phyloP scores from a whole-genome alignment of 2,329 filamentous ascomycete species.

The Amauroascus verrucosus region DNA sequence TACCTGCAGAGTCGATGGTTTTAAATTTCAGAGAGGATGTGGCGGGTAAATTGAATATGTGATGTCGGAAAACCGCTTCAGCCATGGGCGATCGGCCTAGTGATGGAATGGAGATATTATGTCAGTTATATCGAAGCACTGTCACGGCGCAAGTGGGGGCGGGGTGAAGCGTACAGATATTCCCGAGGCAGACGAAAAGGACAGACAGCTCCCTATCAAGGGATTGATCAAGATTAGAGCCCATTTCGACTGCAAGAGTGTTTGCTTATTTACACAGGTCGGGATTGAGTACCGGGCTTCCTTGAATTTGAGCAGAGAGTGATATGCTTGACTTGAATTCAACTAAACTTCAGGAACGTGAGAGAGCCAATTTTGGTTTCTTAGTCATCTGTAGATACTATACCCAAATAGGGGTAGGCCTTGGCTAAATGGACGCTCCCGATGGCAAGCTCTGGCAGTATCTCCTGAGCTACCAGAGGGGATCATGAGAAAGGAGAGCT shows the following conservation, averaged over 20 bases:
- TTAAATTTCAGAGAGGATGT: constrained; percentile 44
- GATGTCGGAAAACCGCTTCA: constrained; percentile 76
- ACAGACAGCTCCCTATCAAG: constrained; percentile 48
- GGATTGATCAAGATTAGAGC: background rate
- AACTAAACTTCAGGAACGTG: no score
- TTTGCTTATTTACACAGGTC: background rate
- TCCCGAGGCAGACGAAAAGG: constrained; percentile 91
- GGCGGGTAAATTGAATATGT: constrained; percentile 52
- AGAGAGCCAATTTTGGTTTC: no score
- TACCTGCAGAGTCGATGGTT: constrained; percentile 79
- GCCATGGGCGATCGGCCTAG: constrained; percentile 79
- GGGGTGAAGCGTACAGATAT: constrained; percentile 57
- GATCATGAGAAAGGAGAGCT: no score
- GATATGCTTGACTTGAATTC: no score
- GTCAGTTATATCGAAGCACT: no score
- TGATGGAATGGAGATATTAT: background rate
- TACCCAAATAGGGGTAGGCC: no score
- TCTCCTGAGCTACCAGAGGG: no score
- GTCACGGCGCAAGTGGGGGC: constrained; percentile 25
- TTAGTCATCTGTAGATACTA: no score
- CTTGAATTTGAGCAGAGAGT: background rate
- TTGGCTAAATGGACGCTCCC: no score
- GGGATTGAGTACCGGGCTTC: no score
- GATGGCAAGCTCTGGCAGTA: no score
- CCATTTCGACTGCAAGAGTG: background rate